A percentile compares a stretch with the other conserved stretches of the same genome.
These are phyloP conservation scores for Rhinocladiella similis DNA, from an alignment of 2,329 filamentous ascomycete species.

Conservation along the genomic window DNA sequence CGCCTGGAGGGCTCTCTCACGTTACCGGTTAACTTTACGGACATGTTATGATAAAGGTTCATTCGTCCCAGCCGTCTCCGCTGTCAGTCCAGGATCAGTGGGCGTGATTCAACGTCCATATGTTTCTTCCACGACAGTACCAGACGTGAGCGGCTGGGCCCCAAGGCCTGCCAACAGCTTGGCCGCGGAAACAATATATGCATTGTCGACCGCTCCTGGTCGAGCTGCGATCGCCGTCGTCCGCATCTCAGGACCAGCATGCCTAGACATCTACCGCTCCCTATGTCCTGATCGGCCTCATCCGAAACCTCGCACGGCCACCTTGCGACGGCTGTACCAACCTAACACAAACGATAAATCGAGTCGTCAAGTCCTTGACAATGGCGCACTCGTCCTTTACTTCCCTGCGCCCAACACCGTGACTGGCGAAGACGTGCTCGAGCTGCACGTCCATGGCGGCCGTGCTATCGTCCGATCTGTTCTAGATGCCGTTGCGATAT, in stretches of 20 bases:
- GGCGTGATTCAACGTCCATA: not conserved
- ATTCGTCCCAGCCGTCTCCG: not conserved
- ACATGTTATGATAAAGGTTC: not conserved
- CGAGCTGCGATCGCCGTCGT: slow-evolving; percentile 89
- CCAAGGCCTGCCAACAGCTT: not conserved
- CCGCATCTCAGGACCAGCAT: slow-evolving; percentile 78
- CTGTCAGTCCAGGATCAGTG: not conserved
- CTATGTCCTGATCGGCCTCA: slow-evolving; percentile 58
- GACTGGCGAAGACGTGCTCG: slow-evolving; percentile 89
- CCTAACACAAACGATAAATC: slow-evolving; percentile 44
- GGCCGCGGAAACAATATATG: slow-evolving; percentile 71
- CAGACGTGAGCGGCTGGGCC: slow-evolving; percentile 9
- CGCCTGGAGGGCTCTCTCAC: not conserved
- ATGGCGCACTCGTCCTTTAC: slow-evolving; percentile 76
- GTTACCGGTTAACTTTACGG: not conserved
- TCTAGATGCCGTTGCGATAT: slow-evolving; percentile 68
- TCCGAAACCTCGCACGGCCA: slow-evolving; percentile 64
- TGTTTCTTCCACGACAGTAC: slow-evolving; percentile 9
- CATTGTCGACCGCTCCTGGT: slow-evolving; percentile 81
- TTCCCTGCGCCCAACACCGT: slow-evolving; percentile 80
- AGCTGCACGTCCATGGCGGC: slow-evolving; percentile 93
- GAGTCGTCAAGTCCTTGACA: slow-evolving; percentile 61
- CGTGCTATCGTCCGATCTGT: slow-evolving; percentile 86
- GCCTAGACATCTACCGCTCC: slow-evolving; percentile 65
- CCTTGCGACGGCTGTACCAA: slow-evolving; percentile 72